Evolutionary conservation across 768 basidiomycete genomes (phyloP).

Genomic region (Suillus subaureus): DNA sequence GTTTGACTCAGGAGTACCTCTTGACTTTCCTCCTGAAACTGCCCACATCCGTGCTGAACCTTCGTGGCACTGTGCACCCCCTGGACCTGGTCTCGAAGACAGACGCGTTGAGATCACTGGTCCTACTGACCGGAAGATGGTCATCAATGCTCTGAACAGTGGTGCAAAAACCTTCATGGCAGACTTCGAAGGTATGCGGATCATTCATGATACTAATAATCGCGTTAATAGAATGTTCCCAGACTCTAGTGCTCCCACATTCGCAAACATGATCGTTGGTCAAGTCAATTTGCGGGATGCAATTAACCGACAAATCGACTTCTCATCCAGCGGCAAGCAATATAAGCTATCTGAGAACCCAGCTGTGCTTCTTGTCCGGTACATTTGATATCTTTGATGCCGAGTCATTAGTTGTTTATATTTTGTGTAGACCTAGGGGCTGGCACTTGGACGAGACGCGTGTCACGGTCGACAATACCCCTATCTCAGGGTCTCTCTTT

Average conservation of each 20-base stretch:
- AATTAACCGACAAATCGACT: conserved; percentile 84
- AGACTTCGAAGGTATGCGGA: conserved; percentile 85
- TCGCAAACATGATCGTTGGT: conserved; percentile 88
- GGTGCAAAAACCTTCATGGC: conserved; percentile 99
- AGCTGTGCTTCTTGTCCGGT: conserved; percentile 92
- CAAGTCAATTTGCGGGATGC: conserved; percentile 96
- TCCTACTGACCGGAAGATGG: conserved; percentile 98
- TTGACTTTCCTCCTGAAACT: conserved; percentile 91
- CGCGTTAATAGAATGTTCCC: conserved; percentile 12
- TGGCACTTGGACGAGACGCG: conserved; percentile 99
- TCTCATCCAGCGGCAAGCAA: conserved; percentile 80
- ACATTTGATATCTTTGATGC: conserved; percentile 22
- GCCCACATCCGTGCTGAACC: conserved; percentile 85
- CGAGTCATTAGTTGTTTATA: conserved; percentile 5
- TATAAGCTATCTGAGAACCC: conserved; percentile 91
- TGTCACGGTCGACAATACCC: conserved; percentile 83
- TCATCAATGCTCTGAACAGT: conserved; percentile 94
- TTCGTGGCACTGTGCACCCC: conserved; percentile 89
- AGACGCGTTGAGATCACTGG: conserved; percentile 97
- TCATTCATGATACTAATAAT: too few relatives aligned
- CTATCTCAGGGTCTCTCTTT: conserved; percentile 91
- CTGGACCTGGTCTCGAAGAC: conserved; percentile 93
- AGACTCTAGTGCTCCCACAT: conserved; percentile 96
- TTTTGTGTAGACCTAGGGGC: conserved; percentile 75
- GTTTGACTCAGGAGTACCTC: conserved; percentile 74